These are phyloP conservation scores for Colletotrichum destructivum DNA, from an alignment of 2,329 filamentous ascomycete genomes.

Conservation along the genomic window DNA sequence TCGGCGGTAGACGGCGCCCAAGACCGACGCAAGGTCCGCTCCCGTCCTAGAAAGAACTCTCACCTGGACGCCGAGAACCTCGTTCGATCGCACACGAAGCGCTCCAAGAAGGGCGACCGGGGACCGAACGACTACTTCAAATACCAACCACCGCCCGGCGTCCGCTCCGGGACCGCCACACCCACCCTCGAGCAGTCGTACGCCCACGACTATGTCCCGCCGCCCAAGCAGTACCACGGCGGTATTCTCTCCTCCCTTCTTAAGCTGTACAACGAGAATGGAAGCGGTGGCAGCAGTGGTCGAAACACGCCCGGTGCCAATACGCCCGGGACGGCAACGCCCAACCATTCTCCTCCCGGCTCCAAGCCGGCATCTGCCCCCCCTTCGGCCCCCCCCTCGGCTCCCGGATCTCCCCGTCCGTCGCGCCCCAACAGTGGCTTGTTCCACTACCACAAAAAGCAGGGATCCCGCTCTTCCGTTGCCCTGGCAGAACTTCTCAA, in stretches of 20 bases:
- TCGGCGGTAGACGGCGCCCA: conserved; percentile 18
- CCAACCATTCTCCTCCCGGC: conserved; percentile 57
- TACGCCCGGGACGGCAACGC: conserved; percentile 58
- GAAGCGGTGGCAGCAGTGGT: conserved; percentile 55
- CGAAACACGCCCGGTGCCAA: conserved; percentile 59
- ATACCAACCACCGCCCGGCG: conserved; percentile 44
- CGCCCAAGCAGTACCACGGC: conserved; percentile 78
- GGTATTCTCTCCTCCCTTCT: conserved; percentile 82
- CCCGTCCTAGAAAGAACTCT: conserved; percentile 38
- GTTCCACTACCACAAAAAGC: conserved; percentile 59
- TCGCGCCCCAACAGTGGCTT: conserved; percentile 57
- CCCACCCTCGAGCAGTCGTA: conserved; percentile 65
- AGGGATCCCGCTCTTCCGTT: conserved; percentile 59
- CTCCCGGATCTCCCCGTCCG: conserved; percentile 47
- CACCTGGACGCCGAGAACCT: conserved; percentile 52
- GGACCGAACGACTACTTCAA: conserved; percentile 49
- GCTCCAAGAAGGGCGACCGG: conserved; percentile 45
- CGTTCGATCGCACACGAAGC: conserved; percentile 52
- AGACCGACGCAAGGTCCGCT: conserved; percentile 22
- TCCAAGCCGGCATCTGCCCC: conserved; percentile 57
- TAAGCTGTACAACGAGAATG: conserved; percentile 74
- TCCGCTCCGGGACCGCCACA: conserved; percentile 55
- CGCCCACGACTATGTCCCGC: conserved; percentile 71
- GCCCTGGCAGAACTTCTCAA: conserved; percentile 68
- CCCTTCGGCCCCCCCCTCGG: conserved; percentile 39